Evolutionary conservation across 495 filamentous ascomycete species (phyloP).

Genomic region (Daldinia concentrica): DNA sequence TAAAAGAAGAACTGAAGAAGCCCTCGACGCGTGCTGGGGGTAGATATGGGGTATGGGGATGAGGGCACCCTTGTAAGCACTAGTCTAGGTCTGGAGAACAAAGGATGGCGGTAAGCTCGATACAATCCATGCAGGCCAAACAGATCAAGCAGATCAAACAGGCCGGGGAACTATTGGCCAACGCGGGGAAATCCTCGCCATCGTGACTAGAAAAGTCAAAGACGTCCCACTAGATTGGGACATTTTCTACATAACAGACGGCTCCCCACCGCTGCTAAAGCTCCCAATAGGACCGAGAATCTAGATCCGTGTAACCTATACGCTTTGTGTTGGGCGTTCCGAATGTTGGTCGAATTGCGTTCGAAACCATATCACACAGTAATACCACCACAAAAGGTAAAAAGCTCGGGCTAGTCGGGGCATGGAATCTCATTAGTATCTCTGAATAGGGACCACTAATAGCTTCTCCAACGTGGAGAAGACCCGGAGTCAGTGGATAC

Average conservation of each 20-base stretch:
- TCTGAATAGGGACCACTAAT: conserved; percentile 20
- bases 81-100: conserved; percentile 25
- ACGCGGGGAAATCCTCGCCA: conserved; percentile 33
- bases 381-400: conserved; percentile 12
- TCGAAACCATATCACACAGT: neutral
- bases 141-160: neutral
- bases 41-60: conserved; percentile 6
- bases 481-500: conserved; percentile 16
- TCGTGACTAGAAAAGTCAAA: conserved; percentile 35
- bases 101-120: conserved; percentile 21
- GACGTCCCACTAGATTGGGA: neutral
- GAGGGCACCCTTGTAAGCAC: conserved; percentile 22
- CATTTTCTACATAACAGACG: neutral
- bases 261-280: conserved; percentile 15
- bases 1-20: conserved; percentile 18
- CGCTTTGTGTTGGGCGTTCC: conserved; percentile 28
- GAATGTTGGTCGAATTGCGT: conserved; percentile 21
- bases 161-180: conserved; percentile 16
- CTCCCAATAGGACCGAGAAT: conserved; percentile 7
- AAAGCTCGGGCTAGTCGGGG: neutral
- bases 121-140: neutral
- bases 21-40: conserved; percentile 2
- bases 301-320: neutral
- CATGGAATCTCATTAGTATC: conserved; percentile 20
- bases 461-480: conserved; percentile 15